Base-by-base conservation (phyloP, 164 flowering plant species). In the Umbilicus rupestris region DNA sequence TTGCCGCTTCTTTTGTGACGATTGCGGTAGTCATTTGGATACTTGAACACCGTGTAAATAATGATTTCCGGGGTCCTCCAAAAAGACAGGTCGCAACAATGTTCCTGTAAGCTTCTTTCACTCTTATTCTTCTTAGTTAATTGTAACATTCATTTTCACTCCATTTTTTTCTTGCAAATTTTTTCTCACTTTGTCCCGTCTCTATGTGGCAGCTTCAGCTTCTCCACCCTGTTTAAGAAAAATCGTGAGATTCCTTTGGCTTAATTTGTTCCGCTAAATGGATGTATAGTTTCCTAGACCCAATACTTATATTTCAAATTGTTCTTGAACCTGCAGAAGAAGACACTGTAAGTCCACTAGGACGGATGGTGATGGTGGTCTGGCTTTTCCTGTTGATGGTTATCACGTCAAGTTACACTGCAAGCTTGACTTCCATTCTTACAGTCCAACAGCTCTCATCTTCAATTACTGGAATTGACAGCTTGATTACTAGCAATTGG, bases 341-440 rank as follows among this genome's bases (percentile, higher is more conserved):
- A 78, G 68, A 60, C 31, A 84, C 87, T 0, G 71, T 84, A 60
- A 90, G 92, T 72, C 62, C 82, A 12, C 83, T 88, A 3, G 88
- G 83, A 33, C 82, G 88, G 55, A 31, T 90, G 74, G 92, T 90
- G 39, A 80, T 90, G 84, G 80, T 86, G 68, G 80, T 88, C 6
- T 88, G 94, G 97, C 88, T 90, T 65, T 90, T 90, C 74, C 66
- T 86, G 26, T 70, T 88, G 68, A 70, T 88, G 92, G 85, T 88
- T 39, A 73, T 90, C 66, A 83, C 85, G 0, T 81, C 92, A 29
- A 86, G 92, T 75, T 90, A 87, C 74, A 90, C 94, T 1, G 94
- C 97, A 44, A 90, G 83, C 73, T 78, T 90, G 80, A 85, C 92
- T 71, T 90, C 96, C 24, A 83, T 90, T 70, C 91, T 90, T 37